phyloP scores from a whole-genome alignment of 1,139 yeast genomes.

The Saccharomycopsis hybrid region DNA sequence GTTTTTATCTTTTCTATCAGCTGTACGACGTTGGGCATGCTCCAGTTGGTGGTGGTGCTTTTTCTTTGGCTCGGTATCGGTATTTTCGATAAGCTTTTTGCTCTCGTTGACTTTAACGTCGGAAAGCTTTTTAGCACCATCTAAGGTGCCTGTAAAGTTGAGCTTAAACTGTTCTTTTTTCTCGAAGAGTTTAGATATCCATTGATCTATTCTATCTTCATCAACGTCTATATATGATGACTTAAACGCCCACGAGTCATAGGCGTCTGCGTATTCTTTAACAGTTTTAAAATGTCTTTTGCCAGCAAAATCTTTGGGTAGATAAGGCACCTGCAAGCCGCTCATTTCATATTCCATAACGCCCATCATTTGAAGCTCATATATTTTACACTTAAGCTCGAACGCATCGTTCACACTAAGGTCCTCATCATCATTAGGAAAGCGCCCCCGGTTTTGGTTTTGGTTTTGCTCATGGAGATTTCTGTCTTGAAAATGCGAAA shows the following conservation, averaged over 20 bases:
- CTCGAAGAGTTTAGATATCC: background rate
- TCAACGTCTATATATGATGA: slow-evolving; percentile 4
- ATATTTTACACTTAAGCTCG: slow-evolving; percentile 84
- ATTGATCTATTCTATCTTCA: slow-evolving; percentile 9
- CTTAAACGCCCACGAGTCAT: slow-evolving; percentile 13
- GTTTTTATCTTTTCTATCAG: background rate
- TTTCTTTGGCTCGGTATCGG: background rate
- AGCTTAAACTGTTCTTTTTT: background rate
- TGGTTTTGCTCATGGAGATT: background rate
- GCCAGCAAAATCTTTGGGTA: slow-evolving; percentile 5
- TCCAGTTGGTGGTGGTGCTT: background rate
- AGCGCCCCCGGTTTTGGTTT: background rate
- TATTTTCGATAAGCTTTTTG: background rate
- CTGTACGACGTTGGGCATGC: no score
- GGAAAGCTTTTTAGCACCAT: background rate
- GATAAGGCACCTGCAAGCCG: slow-evolving; percentile 19
- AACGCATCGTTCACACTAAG: background rate
- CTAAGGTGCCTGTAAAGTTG: background rate
- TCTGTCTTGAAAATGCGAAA: background rate
- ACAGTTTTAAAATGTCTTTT: background rate
- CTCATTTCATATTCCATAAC: slow-evolving; percentile 84
- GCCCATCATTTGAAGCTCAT: slow-evolving; percentile 98
- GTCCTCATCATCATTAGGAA: slow-evolving; percentile 7
- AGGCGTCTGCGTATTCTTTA: slow-evolving; percentile 13
- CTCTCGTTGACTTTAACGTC: background rate